Evolutionary conservation across 1,284 basidiomycete species (phyloP), one percentile per base, ranked within the genome.

Genomic region (Sporisorium sorghi): DNA sequence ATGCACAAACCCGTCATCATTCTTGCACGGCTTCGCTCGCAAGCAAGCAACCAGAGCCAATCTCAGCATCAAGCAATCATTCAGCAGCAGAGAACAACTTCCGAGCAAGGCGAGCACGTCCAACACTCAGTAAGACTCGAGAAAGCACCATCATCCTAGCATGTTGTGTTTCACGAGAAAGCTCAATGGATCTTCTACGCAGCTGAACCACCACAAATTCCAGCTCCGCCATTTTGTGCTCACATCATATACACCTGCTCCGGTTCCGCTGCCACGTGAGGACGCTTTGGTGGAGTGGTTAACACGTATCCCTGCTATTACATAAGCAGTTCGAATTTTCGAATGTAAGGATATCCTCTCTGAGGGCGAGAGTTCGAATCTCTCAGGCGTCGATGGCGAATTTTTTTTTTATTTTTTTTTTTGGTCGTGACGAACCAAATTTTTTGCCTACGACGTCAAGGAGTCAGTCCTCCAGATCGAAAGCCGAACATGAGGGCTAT

Each of bases 331-430:
- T 39, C 32, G 60, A 17, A 7, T 2, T 7, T 0, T 14, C 67
- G 33, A 39, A 42, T 56, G 61, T 35, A 21, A 73, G 71, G 71
- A 68, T 68, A 74, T 74, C 72, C 72, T 74, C 72, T 74, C 56
- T 74, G 72, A 74, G 72, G 72, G 72, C 72, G 58, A 54, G 72
- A 74, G 72, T 74, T 74, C 72, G 72, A 74, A 74, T 74, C 72
- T 74, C 72, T 53, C 63, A 74, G 75, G 73, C 64, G 71, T 75
- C 71, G 62, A n/a, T n/a, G n/a, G 48, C 46, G 26, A 35, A 35
- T 14, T 5, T 37, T 43, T 57, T 55, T 61, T 40, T 57, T 33
- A 28, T 1, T 17, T 2, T 15, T 7, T 23, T 14, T 33, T 50
- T 50, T 50, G 12, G 35, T 39, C 32, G 23, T 26, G 49, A 9